Evolutionary conservation across 1,284 basidiomycete species (phyloP).

Genomic region (Moesziomyces aphidis): DNA sequence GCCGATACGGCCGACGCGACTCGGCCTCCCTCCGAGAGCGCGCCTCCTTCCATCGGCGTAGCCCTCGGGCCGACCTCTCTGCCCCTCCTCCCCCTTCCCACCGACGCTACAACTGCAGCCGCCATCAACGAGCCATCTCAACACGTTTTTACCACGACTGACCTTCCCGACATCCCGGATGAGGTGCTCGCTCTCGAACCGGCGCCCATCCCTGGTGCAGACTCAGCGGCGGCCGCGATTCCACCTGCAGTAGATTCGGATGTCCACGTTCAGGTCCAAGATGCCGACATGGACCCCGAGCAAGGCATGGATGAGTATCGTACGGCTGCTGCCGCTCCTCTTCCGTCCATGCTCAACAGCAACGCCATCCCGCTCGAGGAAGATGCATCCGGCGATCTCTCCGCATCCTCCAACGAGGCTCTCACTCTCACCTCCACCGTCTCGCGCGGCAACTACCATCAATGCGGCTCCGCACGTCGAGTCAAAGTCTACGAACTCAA

Average conservation of each 20-base stretch:
- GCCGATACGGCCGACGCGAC: background rate
- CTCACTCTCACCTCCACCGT: constrained; percentile 60
- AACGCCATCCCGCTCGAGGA: constrained; percentile 43
- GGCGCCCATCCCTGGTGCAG: constrained; percentile 11
- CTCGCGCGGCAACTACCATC: constrained; percentile 62
- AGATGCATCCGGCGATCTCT: constrained; percentile 44
- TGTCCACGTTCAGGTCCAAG: constrained; percentile 1
- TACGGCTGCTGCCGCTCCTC: constrained; percentile 25
- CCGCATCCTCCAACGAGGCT: constrained; percentile 45
- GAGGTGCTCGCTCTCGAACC: constrained; percentile 26
- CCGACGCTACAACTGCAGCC: constrained; percentile 8
- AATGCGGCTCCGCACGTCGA: constrained; percentile 65
- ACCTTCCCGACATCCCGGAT: constrained; percentile 41
- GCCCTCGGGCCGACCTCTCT: constrained; percentile 10
- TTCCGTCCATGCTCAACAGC: constrained; percentile 51
- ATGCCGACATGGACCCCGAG: constrained; percentile 20
- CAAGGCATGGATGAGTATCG: constrained; percentile 32
- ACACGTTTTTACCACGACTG: constrained; percentile 21
- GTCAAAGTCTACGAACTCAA: constrained; percentile 67
- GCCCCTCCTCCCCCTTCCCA: background rate
- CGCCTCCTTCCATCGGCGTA: constrained; percentile 2
- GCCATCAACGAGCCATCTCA: constrained; percentile 13
- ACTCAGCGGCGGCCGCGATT: constrained; percentile 2
- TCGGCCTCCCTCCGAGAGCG: background rate
- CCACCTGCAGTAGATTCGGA: background rate